A percentile compares a stretch with the other conserved stretches of the same genome.
Evolutionary conservation across 2,329 filamentous ascomycete genomes (phyloP).

Genomic region (Fusarium compactum): DNA sequence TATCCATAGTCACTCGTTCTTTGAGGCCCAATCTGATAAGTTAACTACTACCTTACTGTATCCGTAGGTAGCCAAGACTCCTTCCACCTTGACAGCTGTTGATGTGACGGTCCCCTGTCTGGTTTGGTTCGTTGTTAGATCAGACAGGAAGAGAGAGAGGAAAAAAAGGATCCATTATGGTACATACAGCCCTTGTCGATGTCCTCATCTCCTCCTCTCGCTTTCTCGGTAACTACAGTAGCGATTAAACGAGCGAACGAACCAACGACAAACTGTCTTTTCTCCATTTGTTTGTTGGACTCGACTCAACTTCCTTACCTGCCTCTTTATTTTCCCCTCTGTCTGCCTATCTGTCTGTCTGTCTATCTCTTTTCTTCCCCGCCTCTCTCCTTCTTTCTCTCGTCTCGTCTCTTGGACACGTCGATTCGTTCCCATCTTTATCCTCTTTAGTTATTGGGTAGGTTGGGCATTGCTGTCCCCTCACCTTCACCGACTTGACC

Average conservation of each 20-base stretch:
- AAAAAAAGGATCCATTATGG: conserved; percentile 38
- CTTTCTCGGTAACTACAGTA: conserved; percentile 3
- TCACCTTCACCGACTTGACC: conserved; percentile 31
- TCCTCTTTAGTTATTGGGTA: conserved; percentile 28
- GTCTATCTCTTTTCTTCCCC: not conserved
- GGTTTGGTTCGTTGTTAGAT: conserved; percentile 38
- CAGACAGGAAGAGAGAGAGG: not conserved
- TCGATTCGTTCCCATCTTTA: conserved; percentile 23
- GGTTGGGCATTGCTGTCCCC: conserved; percentile 21
- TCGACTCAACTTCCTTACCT: not conserved
- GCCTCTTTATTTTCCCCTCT: not conserved
- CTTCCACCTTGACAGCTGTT: conserved; percentile 18
- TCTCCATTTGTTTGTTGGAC: conserved; percentile 8
- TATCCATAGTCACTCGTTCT: not conserved
- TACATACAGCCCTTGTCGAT: conserved; percentile 39
- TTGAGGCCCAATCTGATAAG: conserved; percentile 2
- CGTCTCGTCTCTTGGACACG: conserved; percentile 15
- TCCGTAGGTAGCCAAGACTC: conserved; percentile 23
- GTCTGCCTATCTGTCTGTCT: not conserved
- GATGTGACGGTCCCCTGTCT: conserved; percentile 32
- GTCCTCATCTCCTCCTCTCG: conserved; percentile 29
- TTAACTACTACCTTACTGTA: not conserved
- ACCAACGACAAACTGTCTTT: conserved; percentile 28
- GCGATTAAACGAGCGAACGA: not conserved
- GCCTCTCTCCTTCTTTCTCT: not conserved